A percentile compares a stretch with the other conserved stretches of the same genome.
Evolutionary conservation across 176 grass and related monocot species (phyloP).

Genomic region (Rhynchospora pubera): DNA sequence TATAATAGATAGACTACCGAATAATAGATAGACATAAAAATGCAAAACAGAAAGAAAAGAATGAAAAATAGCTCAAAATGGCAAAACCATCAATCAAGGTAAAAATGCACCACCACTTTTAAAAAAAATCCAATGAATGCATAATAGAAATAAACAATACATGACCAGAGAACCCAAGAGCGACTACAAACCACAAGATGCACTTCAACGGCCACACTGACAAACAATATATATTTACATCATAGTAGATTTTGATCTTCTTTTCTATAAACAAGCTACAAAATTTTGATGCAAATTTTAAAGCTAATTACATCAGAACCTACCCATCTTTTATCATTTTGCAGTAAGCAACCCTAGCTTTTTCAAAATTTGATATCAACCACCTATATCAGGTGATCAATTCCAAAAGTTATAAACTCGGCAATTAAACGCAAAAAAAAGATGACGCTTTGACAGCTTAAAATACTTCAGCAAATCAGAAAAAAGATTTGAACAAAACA

Average conservation of each 20-base stretch:
- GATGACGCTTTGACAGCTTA: background rate
- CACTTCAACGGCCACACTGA: background rate
- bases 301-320: constrained; percentile 6
- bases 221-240: constrained; percentile 15
- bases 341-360: constrained; percentile 2
- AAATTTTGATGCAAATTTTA: constrained; percentile 10
- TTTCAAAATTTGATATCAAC: constrained; percentile 14
- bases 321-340: constrained; percentile 4
- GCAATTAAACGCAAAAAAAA: background rate
- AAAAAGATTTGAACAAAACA: too few species aligned
- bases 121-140: background rate
- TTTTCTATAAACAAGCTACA: constrained; percentile 11
- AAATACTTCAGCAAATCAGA: background rate
- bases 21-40: background rate
- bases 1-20: background rate
- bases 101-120: background rate
- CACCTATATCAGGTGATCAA: background rate
- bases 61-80: background rate
- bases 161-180: background rate
- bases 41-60: background rate
- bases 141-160: background rate
- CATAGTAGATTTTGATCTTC: background rate
- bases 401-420: background rate
- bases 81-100: background rate
- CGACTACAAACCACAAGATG: background rate